These are phyloP conservation scores for Xylariaceae sp. DNA, from an alignment of 2,329 filamentous ascomycete species.

Conservation along the genomic window DNA sequence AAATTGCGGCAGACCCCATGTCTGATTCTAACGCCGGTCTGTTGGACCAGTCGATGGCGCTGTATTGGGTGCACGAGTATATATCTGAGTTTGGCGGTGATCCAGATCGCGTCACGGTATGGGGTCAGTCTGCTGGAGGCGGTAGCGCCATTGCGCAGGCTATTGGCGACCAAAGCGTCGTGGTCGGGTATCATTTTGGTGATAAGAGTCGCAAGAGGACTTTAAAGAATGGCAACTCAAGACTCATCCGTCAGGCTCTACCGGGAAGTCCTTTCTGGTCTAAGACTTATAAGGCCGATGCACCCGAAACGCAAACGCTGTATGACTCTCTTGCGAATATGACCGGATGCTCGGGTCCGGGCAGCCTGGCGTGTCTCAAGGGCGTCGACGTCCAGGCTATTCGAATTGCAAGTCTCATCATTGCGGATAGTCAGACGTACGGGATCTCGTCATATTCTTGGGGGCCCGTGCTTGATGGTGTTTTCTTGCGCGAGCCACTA, in stretches of 20 bases:
- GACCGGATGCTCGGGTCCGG: constrained; percentile 43
- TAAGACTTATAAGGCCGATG: constrained; percentile 52
- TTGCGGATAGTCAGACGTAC: constrained; percentile 48
- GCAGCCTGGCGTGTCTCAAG: constrained; percentile 54
- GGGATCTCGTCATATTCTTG: constrained; percentile 55
- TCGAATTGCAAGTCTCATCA: constrained; percentile 46
- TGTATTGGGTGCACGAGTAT: constrained; percentile 46
- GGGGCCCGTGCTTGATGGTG: constrained; percentile 57
- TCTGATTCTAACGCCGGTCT: constrained; percentile 51
- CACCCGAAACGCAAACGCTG: constrained; percentile 46
- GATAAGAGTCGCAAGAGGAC: constrained; percentile 25
- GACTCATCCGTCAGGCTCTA: constrained; percentile 50
- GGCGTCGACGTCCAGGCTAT: constrained; percentile 48
- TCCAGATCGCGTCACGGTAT: constrained; percentile 44
- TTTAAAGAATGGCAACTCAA: constrained; percentile 33
- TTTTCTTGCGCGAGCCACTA: constrained; percentile 47
- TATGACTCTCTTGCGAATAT: constrained; percentile 44
- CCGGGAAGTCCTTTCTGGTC: constrained; percentile 53
- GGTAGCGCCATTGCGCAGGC: constrained; percentile 50
- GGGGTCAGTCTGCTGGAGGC: constrained; percentile 54
- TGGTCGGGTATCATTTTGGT: constrained; percentile 25
- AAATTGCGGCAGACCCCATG: constrained; percentile 7
- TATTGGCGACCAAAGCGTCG: constrained; percentile 36
- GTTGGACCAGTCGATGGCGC: constrained; percentile 46
- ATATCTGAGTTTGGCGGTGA: constrained; percentile 48